Conservation (phyloP, 192 early-diverging fungal genomes). For the Rhizophagus prolifer region DNA sequence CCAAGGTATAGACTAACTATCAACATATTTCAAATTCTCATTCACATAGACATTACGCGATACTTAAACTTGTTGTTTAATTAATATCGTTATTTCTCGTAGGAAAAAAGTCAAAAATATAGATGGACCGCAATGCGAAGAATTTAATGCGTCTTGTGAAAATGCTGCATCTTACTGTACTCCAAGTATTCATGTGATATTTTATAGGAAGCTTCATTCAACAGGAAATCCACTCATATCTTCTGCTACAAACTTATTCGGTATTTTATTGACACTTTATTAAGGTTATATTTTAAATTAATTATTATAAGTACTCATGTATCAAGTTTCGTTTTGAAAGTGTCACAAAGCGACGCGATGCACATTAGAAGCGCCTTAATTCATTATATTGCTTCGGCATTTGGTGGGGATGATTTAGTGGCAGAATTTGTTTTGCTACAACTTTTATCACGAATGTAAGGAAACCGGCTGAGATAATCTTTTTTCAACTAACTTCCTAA, state of each 20-base stretch:
- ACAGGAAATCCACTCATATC: constrained; percentile 20
- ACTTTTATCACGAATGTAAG: constrained; percentile 63
- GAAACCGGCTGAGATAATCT: background rate
- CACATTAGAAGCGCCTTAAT: constrained; percentile 39
- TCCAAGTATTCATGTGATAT: constrained; percentile 55
- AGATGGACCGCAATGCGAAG: background rate
- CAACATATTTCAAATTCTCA: too few relatives aligned
- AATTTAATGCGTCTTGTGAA: constrained; percentile 15
- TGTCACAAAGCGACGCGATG: background rate
- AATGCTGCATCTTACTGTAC: constrained; percentile 36
- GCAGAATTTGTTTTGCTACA: constrained; percentile 72
- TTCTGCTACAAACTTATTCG: too few relatives aligned
- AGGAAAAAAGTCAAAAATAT: too few relatives aligned
- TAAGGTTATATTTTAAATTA: background rate
- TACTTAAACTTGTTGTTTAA: too few relatives aligned
- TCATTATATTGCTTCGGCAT: constrained; percentile 57
- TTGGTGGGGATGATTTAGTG: constrained; percentile 63
- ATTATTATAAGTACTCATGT: background rate
- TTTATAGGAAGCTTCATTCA: constrained; percentile 38
- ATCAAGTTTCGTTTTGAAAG: background rate
- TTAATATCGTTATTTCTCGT: too few relatives aligned
- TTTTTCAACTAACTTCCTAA: background rate
- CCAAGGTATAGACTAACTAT: constrained; percentile 13
- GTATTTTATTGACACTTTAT: background rate
- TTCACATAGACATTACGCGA: too few relatives aligned